A percentile compares a stretch with the other conserved stretches of the same genome.
Evolutionary conservation across 768 basidiomycete genomes (phyloP).

Genomic region (Multifurca ochricompacta): DNA sequence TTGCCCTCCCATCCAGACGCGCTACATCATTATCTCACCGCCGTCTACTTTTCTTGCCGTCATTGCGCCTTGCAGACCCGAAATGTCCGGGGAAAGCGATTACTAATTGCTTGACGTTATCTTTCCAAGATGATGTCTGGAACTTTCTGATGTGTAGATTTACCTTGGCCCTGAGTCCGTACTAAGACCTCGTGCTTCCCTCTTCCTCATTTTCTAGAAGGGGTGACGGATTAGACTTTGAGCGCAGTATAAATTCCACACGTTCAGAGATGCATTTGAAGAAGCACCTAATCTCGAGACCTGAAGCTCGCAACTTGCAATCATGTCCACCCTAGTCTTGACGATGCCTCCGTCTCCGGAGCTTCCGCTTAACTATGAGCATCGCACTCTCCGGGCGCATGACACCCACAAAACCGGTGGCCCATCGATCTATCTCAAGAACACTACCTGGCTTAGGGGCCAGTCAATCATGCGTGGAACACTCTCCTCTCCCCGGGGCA

Average conservation of each 20-base stretch:
- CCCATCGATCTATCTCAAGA: neutral
- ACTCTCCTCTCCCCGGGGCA: slow-evolving; percentile 1
- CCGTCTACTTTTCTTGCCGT: neutral
- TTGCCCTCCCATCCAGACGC: too few relatives aligned
- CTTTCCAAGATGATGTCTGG: neutral
- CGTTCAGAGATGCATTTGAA: too few relatives aligned
- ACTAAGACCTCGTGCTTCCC: neutral
- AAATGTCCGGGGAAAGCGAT: neutral
- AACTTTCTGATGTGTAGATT: neutral
- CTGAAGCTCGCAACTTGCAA: too few relatives aligned
- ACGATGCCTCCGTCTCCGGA: slow-evolving; percentile 7
- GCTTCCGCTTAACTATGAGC: slow-evolving; percentile 2
- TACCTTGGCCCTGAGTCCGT: neutral
- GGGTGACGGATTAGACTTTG: neutral
- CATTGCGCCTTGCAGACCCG: neutral
- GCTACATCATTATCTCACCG: neutral
- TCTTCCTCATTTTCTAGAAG: neutral
- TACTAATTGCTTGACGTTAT: neutral
- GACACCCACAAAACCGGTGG: slow-evolving; percentile 1
- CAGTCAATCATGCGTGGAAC: slow-evolving; percentile 12
- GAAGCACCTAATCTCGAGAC: neutral
- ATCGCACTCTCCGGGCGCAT: slow-evolving; percentile 7
- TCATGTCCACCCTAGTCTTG: slow-evolving; percentile 9
- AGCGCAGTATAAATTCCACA: neutral
- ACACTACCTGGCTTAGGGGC: slow-evolving; percentile 7